phyloP scores from a whole-genome alignment of 2,329 filamentous ascomycete genomes.

The Fusarium nygamai region DNA sequence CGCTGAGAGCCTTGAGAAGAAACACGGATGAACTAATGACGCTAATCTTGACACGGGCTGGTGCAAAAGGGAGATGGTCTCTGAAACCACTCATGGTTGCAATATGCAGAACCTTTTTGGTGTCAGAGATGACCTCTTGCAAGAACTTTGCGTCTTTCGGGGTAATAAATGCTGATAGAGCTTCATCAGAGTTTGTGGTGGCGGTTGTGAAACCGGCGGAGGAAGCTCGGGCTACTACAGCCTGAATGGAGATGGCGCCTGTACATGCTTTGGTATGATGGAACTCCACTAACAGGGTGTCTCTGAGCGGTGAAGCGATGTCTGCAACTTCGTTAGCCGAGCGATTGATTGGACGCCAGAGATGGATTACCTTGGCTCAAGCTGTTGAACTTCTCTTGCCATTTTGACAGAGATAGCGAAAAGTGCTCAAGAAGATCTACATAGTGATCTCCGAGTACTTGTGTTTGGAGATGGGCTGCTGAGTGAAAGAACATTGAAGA shows the following conservation, averaged over 20 bases:
- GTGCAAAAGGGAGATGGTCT: constrained; percentile 24
- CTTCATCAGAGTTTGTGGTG: constrained; percentile 9
- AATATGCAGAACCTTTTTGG: constrained; percentile 20
- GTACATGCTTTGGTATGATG: constrained; percentile 37
- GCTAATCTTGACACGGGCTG: constrained; percentile 27
- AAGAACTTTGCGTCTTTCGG: constrained; percentile 29
- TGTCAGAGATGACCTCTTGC: constrained; percentile 33
- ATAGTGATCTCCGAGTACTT: constrained; percentile 32
- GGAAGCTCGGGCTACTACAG: constrained; percentile 29
- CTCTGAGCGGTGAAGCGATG: constrained; percentile 2
- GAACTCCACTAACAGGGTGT: constrained; percentile 28
- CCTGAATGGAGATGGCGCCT: constrained; percentile 34
- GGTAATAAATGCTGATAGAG: constrained; percentile 22
- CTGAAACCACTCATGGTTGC: constrained; percentile 28
- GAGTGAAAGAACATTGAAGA: constrained; percentile 40
- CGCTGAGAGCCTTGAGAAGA: constrained; percentile 35
- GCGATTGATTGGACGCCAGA: rapidly evolving
- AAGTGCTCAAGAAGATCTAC: constrained; percentile 33
- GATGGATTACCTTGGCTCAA: not conserved
- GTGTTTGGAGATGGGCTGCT: constrained; percentile 18
- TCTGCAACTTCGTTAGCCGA: not conserved
- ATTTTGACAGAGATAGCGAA: constrained; percentile 11
- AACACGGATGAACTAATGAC: constrained; percentile 39
- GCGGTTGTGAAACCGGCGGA: constrained; percentile 3
- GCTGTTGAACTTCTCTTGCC: constrained; percentile 19